phyloP scores from a whole-genome alignment of 768 basidiomycete species.

The Cyclocybe cylindracea region DNA sequence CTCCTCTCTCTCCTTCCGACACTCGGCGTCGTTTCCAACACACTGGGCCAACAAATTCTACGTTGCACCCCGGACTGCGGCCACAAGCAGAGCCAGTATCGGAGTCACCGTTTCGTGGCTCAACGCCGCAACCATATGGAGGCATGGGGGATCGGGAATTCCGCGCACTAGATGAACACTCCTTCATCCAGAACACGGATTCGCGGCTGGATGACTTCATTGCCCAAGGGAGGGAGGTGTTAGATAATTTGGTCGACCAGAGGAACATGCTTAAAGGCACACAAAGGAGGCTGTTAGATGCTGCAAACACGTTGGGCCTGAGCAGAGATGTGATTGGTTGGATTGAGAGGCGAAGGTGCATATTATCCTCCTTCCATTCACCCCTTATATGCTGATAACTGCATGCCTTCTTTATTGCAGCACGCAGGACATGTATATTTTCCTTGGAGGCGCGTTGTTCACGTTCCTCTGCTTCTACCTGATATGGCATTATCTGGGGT shows the following conservation, averaged over 20 bases:
- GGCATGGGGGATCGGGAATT: constrained; percentile 64
- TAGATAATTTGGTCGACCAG: constrained; percentile 93
- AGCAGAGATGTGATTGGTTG: constrained; percentile 95
- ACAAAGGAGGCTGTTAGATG: constrained; percentile 78
- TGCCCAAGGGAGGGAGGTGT: constrained; percentile 86
- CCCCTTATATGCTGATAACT: background rate
- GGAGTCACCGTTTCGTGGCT: constrained; percentile 83
- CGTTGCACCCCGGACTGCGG: constrained; percentile 55
- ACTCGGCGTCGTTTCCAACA: constrained; percentile 68
- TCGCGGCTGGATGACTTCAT: constrained; percentile 86
- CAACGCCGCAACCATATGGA: constrained; percentile 45
- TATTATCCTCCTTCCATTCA: constrained; percentile 7
- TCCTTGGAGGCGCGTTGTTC: constrained; percentile 78
- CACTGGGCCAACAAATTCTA: constrained; percentile 42
- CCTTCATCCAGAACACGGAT: constrained; percentile 85
- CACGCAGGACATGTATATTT: constrained; percentile 95
- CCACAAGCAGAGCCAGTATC: constrained; percentile 54
- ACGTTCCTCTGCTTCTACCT: constrained; percentile 94
- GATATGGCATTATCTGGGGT: constrained; percentile 90
- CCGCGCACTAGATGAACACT: constrained; percentile 85
- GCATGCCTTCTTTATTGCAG: constrained; percentile 38
- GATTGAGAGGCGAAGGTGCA: constrained; percentile 93
- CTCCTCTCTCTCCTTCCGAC: constrained; percentile 48
- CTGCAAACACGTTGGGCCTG: constrained; percentile 92
- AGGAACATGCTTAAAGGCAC: constrained; percentile 95